Base-by-base conservation (phyloP, 2,329 filamentous ascomycete genomes). In the Aspergillus costaricaensis region DNA sequence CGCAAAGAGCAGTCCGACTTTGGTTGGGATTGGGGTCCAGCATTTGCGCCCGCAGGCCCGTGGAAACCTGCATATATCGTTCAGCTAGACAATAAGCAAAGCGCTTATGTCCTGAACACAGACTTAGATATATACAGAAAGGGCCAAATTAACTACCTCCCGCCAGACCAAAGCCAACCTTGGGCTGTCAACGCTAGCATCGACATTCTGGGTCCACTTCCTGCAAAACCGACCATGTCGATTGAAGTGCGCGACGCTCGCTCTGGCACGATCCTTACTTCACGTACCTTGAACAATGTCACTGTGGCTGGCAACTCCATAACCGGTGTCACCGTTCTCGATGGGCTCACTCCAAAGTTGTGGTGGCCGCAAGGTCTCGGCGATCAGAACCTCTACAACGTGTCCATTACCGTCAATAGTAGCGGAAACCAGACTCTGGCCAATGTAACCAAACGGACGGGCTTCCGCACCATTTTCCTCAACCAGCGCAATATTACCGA, bases 21-120 rank as follows among this genome's bases (percentile, higher is more conserved):
- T 69, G 86, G 86, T 2, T 88, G 86, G 86, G 85, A 87, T 61
- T 86, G 85, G 85, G 84, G 84, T 9, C 84, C 84, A 9, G 83
- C 82, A 0, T 86, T 88, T 68, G 79, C 81, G n/a, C 85, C 86
- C 0, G 82, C 83, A n/a, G 86, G 86, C 2, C 83, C 85, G 6
- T 89, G 86, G 86, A 79, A 83, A 62, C 82, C 85, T 44, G 85
- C 83, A 1, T 85, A 81, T 68, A 71, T 86, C 1, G 76, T 87
- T 12, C 84, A 87, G 63, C 74, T 86, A 7, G 68, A 72, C 3
- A 61, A 73, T 1, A 61, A 74, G 1, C 74, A 81, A 36, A 67
- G 74, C 15, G 66, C 83, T 2, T 79, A 85, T 62, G 71, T 83
- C 9, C 65, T 83, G 4, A 85, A 87, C 65, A 81, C 81, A 1